These are phyloP conservation scores for Neonectria faginata DNA, from an alignment of 2,329 filamentous ascomycete genomes.

Conservation along the genomic window DNA sequence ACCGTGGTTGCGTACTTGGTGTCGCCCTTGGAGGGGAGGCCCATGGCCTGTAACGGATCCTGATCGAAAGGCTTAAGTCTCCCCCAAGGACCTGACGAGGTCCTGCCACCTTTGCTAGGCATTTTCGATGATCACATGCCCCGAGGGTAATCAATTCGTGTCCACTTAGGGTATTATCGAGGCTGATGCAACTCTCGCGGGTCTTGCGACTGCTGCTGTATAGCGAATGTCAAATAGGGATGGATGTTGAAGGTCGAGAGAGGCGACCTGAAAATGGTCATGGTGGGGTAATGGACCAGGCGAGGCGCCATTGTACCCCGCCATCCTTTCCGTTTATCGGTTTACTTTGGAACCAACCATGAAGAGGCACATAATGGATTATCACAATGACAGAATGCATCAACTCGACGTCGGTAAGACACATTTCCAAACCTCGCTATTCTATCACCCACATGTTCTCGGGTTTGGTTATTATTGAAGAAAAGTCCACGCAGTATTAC, in stretches of 20 bases:
- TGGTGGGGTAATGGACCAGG: slow-evolving; percentile 24
- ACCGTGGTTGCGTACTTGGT: slow-evolving; percentile 69
- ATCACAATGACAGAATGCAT: no score
- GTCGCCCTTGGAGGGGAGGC: slow-evolving; percentile 92
- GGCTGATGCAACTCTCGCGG: background rate
- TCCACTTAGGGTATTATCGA: background rate
- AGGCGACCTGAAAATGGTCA: background rate
- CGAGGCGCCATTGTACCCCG: background rate
- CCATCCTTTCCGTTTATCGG: background rate
- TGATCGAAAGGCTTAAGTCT: slow-evolving; percentile 78
- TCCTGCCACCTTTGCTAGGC: slow-evolving; percentile 48
- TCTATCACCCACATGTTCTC: background rate
- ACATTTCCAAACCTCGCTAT: background rate
- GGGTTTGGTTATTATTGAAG: background rate
- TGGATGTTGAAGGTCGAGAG: slow-evolving; percentile 15
- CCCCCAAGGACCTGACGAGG: slow-evolving; percentile 70
- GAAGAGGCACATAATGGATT: background rate
- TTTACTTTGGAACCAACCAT: background rate
- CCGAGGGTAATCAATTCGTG: background rate
- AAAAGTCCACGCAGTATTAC: background rate
- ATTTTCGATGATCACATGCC: slow-evolving; percentile 35
- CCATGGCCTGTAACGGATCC: slow-evolving; percentile 84
- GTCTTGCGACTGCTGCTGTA: background rate
- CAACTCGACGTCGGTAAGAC: background rate
- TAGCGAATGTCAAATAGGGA: slow-evolving; percentile 11